Evolutionary conservation across 2,329 filamentous ascomycete species (phyloP), one percentile per base, ranked within the genome.

Genomic region (Hymenoscyphus albidus): DNA sequence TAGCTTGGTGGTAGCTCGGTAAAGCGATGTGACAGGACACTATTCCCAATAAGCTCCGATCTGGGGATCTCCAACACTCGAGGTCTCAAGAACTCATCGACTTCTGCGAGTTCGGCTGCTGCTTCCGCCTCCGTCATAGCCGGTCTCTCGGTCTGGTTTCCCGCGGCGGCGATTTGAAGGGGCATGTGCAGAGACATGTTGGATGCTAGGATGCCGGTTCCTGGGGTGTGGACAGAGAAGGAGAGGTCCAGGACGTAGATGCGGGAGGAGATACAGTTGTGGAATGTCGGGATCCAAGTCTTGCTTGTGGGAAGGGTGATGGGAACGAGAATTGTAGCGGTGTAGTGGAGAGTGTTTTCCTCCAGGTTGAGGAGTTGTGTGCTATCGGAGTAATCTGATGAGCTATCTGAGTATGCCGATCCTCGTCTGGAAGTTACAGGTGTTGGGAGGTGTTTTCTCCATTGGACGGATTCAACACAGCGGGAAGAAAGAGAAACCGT

Each of bases 201-300:
- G 39, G 77, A 71, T 70, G 63, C 75, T 76, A 61, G 78, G 75
- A 74, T 66, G 6, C 71, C 73, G 58, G 79, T 75, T 22, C 78
- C 78, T 0, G 82, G 80, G 0, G 81, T 80, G 69, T 83, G 81
- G 59, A 85, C 80, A 3, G 82, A 80, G 27, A 91, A 75, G 14
- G 80, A 78, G 64, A 91, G 76, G 62, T 86, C 83, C 14, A 92
- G 80, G 3, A 79, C 75, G 74, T 92, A 91, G 18, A 81, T 77
- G 61, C 89, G 81, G n/a, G 85, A 86, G 56, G 86, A 78, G 62
- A 91, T 81, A 74, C 88, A 92, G 48, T 83, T 82, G 77, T 90
- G 86, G 77, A 91, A 92, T 2, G 87, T 88, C 1, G 88, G 89
- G 22, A 89, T 77, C 73, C 89, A 89, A 32, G 81, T 78, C 70